Conservation (phyloP, 73 alveolate species). For the Loxodes magnus region DNA sequence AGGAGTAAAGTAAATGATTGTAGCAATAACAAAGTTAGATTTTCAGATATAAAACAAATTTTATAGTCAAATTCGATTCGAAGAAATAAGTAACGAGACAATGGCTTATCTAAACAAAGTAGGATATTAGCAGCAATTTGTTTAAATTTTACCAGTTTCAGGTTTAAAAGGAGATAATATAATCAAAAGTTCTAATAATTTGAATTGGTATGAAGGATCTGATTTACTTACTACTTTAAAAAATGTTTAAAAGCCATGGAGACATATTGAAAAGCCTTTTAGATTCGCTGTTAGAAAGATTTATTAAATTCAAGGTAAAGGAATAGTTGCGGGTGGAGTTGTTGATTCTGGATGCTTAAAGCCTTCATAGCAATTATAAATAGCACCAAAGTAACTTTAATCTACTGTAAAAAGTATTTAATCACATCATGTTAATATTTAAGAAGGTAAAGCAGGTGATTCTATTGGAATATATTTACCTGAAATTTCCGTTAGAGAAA, state of each 20-base stretch:
- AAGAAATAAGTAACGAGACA: constrained; percentile 32
- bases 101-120: constrained; percentile 48
- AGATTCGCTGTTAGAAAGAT: constrained; percentile 87
- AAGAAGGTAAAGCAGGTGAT: constrained; percentile 88
- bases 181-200: constrained; percentile 30
- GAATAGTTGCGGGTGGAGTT: constrained; percentile 92
- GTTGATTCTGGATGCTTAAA: constrained; percentile 90
- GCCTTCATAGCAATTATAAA: constrained; percentile 72
- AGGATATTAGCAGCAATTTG: constrained; percentile 29
- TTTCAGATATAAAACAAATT: constrained; percentile 40
- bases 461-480: constrained; percentile 75
- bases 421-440: constrained; percentile 74
- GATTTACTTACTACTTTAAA: constrained; percentile 78
- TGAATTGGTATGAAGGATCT: constrained; percentile 69
- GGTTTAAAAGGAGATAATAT: constrained; percentile 60
- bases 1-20: constrained; percentile 65
- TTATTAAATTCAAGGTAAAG: constrained; percentile 88
- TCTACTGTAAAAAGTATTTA: constrained; percentile 78
- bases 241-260: constrained; percentile 71
- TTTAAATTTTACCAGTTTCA: constrained; percentile 57
- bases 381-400: constrained; percentile 71
- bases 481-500: constrained; percentile 64
- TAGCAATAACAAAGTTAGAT: constrained; percentile 63
- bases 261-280: constrained; percentile 87
- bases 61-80: constrained; percentile 36